Percentiles rank a stretch among this genome's conserved stretches.
Conservation (phyloP, 257 asterid genomes). For the Primulina tabacum region DNA sequence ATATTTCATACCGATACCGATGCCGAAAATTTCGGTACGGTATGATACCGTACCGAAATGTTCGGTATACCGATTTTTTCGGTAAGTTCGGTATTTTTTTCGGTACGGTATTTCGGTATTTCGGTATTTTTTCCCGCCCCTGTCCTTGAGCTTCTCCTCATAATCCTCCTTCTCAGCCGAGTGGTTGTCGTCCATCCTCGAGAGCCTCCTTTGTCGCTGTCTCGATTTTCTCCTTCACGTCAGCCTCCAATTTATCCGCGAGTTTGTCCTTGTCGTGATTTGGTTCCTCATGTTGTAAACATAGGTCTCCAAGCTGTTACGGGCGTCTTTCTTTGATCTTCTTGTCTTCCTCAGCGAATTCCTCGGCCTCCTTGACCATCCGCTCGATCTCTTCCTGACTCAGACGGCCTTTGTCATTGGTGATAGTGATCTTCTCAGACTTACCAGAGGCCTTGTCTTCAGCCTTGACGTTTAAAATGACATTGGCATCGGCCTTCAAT, state of each 20-base stretch:
- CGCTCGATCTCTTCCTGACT: conserved; percentile 94
- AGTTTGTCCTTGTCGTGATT: conserved; percentile 89
- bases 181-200: conserved; percentile 94
- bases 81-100: too few relatives aligned
- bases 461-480: conserved; percentile 59
- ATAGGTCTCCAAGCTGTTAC: conserved; percentile 81
- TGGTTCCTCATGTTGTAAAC: conserved; percentile 97
- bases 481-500: conserved; percentile 93
- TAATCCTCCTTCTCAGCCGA: conserved; percentile 80
- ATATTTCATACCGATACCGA: too few relatives aligned
- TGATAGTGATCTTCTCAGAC: conserved; percentile 88
- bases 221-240: conserved; percentile 94
- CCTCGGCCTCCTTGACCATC: conserved; percentile 91
- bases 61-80: too few relatives aligned
- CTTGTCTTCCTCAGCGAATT: conserved; percentile 93
- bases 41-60: too few relatives aligned
- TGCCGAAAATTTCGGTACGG: too few relatives aligned
- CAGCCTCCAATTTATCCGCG: conserved; percentile 77
- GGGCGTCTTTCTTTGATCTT: conserved; percentile 82
- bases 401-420: conserved; percentile 95
- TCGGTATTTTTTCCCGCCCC: too few relatives aligned
- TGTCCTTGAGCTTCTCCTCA: conserved; percentile 96
- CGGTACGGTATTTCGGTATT: too few relatives aligned
- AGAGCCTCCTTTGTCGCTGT: conserved; percentile 87
- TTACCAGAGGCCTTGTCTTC: conserved; percentile 69